Evolutionary conservation across 805 yeast genomes (phyloP).

Genomic region (Yarrowia divulgata): DNA sequence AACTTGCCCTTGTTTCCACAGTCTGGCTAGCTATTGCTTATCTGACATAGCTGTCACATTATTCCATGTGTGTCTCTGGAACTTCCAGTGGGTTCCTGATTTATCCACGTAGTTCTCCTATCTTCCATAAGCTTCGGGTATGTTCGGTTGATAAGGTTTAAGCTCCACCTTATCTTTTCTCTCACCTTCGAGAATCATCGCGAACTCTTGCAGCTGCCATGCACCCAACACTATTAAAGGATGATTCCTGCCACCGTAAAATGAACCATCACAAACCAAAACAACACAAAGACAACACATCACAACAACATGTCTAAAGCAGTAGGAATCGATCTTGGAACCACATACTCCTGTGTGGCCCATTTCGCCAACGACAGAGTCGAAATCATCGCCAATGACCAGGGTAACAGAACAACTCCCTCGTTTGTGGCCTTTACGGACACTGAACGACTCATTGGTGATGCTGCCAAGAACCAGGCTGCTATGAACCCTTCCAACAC

Average conservation of each 20-base stretch:
- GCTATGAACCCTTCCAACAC: constrained; percentile 95
- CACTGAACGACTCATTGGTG: constrained; percentile 48
- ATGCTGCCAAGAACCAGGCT: constrained; percentile 98
- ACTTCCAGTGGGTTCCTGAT: too few species aligned
- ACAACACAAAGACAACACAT: constrained; percentile 5
- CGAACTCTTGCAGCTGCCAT: neutral
- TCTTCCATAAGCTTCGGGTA: neutral
- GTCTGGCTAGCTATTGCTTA: too few species aligned
- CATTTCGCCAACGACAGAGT: constrained; percentile 84
- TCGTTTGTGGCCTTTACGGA: constrained; percentile 75
- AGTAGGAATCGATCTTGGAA: constrained; percentile 64
- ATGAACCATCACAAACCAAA: neutral
- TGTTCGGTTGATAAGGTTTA: neutral
- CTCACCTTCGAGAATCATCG: constrained; percentile 3
- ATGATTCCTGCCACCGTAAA: neutral
- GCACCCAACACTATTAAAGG: neutral
- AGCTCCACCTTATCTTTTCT: neutral
- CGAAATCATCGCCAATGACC: constrained; percentile 95
- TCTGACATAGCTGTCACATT: too few species aligned
- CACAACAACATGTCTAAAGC: constrained; percentile 58
- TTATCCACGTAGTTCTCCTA: neutral
- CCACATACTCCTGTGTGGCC: constrained; percentile 66
- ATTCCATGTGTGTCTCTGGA: too few species aligned
- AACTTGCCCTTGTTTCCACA: too few species aligned
- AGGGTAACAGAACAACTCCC: constrained; percentile 98